These are phyloP conservation scores for Wickerhamomyces sp. DNA, from an alignment of 1,139 yeast species.

Conservation along the genomic window DNA sequence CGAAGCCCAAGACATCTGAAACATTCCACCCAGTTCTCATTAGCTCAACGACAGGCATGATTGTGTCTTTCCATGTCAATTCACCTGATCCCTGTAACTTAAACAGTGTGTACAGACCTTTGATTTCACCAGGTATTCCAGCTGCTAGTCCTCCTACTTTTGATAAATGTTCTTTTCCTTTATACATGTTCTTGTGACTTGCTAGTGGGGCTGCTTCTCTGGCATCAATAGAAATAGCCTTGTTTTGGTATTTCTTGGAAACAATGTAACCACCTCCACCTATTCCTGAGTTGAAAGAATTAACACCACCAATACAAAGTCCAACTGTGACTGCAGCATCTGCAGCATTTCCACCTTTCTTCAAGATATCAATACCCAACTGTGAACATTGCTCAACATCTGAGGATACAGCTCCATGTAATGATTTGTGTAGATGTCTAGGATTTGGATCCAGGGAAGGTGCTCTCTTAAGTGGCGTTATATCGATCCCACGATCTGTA, in stretches of 20 bases:
- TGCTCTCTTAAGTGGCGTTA: constrained; percentile 16
- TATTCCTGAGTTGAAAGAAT: constrained; percentile 81
- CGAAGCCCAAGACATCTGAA: constrained; percentile 43
- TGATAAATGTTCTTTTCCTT: constrained; percentile 40
- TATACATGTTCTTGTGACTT: constrained; percentile 65
- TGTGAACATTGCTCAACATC: constrained; percentile 22
- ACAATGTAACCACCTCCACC: constrained; percentile 90
- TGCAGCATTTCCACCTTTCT: constrained; percentile 49
- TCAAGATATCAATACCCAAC: constrained; percentile 18
- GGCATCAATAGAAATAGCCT: constrained; percentile 69
- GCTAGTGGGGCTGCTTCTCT: constrained; percentile 78
- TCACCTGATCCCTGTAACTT: constrained; percentile 63
- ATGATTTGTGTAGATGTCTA: constrained; percentile 15
- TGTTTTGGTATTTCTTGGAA: constrained; percentile 40
- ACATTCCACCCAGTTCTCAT: constrained; percentile 67
- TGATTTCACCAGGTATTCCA: constrained; percentile 86
- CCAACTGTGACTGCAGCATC: constrained; percentile 92
- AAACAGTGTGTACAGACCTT: constrained; percentile 66
- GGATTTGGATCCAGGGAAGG: constrained; percentile 21
- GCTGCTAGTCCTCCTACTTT: constrained; percentile 80
- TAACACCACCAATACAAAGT: constrained; percentile 79
- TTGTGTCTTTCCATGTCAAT: constrained; percentile 64
- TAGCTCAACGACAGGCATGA: constrained; percentile 69
- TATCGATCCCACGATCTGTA: constrained; percentile 23
- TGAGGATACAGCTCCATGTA: constrained; percentile 22